phyloP scores from a whole-genome alignment of 768 basidiomycete species.

The Psilocybe sp. region DNA sequence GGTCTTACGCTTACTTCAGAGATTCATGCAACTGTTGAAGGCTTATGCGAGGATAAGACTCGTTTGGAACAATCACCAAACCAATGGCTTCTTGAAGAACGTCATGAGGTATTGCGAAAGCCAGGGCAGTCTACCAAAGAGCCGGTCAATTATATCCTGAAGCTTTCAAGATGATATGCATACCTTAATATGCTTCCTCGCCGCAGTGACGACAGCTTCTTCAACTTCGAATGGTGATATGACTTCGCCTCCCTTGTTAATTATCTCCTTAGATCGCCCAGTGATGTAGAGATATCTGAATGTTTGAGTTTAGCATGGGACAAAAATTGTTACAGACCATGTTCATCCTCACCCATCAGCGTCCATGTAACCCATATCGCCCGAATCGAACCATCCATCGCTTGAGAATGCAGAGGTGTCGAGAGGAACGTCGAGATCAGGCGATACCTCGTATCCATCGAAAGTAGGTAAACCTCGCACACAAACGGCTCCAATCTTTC shows the following conservation, averaged over 20 bases:
- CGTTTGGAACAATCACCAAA: conserved; percentile 36
- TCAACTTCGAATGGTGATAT: conserved; percentile 62
- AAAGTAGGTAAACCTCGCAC: conserved; percentile 55
- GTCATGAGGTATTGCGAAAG: conserved; percentile 45
- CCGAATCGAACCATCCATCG: conserved; percentile 53
- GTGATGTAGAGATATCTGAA: conserved; percentile 45
- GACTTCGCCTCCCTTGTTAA: conserved; percentile 59
- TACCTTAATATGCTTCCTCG: conserved; percentile 39
- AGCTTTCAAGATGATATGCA: background rate
- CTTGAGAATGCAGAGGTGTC: conserved; percentile 46
- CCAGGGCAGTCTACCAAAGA: conserved; percentile 16
- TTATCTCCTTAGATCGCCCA: conserved; percentile 61
- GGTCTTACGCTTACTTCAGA: conserved; percentile 26
- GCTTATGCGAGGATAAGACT: conserved; percentile 32
- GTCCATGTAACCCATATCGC: conserved; percentile 47
- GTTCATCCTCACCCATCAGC: conserved; percentile 32
- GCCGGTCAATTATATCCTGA: no score
- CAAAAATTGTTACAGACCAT: background rate
- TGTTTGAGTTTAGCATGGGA: background rate
- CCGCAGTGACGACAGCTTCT: conserved; percentile 46
- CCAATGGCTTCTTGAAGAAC: conserved; percentile 47
- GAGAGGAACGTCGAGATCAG: conserved; percentile 38
- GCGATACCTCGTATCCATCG: conserved; percentile 46
- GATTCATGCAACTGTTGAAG: conserved; percentile 40
- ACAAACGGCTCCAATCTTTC: conserved; percentile 49